Evolutionary conservation across 2,329 filamentous ascomycete species (phyloP).

Genomic region (Aspergillus thermomutatus): DNA sequence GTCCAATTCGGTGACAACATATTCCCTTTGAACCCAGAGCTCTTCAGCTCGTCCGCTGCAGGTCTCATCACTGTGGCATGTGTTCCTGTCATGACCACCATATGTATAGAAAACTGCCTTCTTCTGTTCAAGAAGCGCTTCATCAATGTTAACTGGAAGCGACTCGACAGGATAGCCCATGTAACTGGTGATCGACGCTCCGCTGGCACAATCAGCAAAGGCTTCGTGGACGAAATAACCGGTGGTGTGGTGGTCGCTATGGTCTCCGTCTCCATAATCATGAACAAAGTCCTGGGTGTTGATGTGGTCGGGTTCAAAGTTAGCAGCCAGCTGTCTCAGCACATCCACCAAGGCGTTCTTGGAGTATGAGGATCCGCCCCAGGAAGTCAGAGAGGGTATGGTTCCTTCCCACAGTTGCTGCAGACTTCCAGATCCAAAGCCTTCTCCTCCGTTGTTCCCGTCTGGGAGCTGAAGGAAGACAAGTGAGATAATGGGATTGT

Average conservation of each 20-base stretch:
- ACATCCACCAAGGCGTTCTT: slow-evolving; percentile 5
- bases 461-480: slow-evolving; percentile 15
- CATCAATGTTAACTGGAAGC: slow-evolving; percentile 1
- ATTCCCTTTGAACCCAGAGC: not conserved
- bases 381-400: slow-evolving; percentile 6
- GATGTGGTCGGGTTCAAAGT: slow-evolving; percentile 7
- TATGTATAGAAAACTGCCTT: slow-evolving; percentile 9
- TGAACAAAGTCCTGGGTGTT: slow-evolving; percentile 15
- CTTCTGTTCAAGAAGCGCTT: slow-evolving; percentile 1
- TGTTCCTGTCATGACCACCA: slow-evolving; percentile 1
- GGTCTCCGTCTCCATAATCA: slow-evolving; percentile 10
- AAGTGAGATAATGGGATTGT: slow-evolving; percentile 8
- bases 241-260: slow-evolving; percentile 14
- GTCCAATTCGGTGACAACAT: not conserved
- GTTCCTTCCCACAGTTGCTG: slow-evolving; percentile 12
- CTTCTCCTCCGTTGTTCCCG: slow-evolving; percentile 10
- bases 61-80: not conserved
- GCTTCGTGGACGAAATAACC: slow-evolving; percentile 9
- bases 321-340: slow-evolving; percentile 4
- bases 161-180: slow-evolving; percentile 2
- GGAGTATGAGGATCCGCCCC: slow-evolving; percentile 9
- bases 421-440: slow-evolving; percentile 11
- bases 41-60: not conserved
- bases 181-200: not conserved
- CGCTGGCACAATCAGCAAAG: not conserved